phyloP scores from a whole-genome alignment of 1,284 basidiomycete genomes.

The Moniliophthora roreri region DNA sequence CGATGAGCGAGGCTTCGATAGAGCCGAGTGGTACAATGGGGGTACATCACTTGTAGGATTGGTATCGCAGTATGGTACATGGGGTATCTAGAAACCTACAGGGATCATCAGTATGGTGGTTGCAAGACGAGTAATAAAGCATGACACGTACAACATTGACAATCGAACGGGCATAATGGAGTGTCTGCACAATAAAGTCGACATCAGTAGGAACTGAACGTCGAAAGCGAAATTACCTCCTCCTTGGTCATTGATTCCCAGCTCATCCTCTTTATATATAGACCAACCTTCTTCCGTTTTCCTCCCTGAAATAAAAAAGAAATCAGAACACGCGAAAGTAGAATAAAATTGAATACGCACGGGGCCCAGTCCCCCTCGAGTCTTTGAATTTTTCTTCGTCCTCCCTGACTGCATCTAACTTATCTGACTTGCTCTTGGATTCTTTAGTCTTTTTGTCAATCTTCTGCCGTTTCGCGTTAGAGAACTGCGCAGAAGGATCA shows the following conservation, averaged over 20 bases:
- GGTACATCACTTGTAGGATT: neutral
- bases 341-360: slow-evolving; percentile 45
- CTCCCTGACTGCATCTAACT: slow-evolving; percentile 14
- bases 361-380: slow-evolving; percentile 70
- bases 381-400: slow-evolving; percentile 68
- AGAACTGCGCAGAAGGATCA: slow-evolving; percentile 47
- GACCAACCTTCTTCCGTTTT: slow-evolving; percentile 84
- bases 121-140: neutral
- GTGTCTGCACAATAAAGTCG: slow-evolving; percentile 46
- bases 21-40: slow-evolving; percentile 22
- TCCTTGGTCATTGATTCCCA: slow-evolving; percentile 70
- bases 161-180: slow-evolving; percentile 78
- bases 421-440: slow-evolving; percentile 18
- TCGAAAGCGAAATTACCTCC: slow-evolving; percentile 58
- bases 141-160: slow-evolving; percentile 72
- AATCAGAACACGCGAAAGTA: slow-evolving; percentile 1
- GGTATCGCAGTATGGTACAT: neutral
- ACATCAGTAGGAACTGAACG: slow-evolving; percentile 21
- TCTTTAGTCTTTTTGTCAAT: slow-evolving; percentile 13
- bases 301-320: slow-evolving; percentile 52
- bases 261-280: slow-evolving; percentile 86
- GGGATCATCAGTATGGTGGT: neutral
- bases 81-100: slow-evolving; percentile 45
- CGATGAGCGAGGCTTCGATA: slow-evolving; percentile 31
- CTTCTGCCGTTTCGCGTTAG: slow-evolving; percentile 35